Evolutionary conservation across 805 yeast species (phyloP).

Genomic region (Saturnispora zaruensis): DNA sequence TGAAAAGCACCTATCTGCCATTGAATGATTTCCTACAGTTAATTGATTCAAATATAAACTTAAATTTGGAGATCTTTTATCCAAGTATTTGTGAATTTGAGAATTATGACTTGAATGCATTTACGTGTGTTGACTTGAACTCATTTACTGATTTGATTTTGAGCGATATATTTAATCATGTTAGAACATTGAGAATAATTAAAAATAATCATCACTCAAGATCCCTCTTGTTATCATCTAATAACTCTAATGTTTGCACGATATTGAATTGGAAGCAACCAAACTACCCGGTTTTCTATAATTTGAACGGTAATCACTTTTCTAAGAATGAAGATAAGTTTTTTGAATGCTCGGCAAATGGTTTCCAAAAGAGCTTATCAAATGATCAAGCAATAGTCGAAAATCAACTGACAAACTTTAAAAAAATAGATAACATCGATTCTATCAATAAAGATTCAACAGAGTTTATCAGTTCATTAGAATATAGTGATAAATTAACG

Average conservation of each 20-base stretch:
- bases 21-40: constrained; percentile 48
- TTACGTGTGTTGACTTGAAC: constrained; percentile 40
- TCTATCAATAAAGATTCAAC: constrained; percentile 30
- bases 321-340: constrained; percentile 24
- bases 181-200: constrained; percentile 38
- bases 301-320: constrained; percentile 57
- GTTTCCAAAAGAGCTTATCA: constrained; percentile 20
- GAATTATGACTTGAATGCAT: constrained; percentile 22
- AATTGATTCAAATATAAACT: constrained; percentile 51
- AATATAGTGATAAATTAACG: constrained; percentile 37
- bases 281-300: constrained; percentile 87
- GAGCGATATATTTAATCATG: constrained; percentile 67
- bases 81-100: constrained; percentile 46
- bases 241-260: constrained; percentile 85
- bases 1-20: constrained; percentile 46
- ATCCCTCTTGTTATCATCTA: constrained; percentile 75
- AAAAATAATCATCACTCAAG: constrained; percentile 30
- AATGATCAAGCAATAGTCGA: background rate
- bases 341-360: constrained; percentile 35
- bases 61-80: constrained; percentile 67
- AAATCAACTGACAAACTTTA: constrained; percentile 10
- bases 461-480: constrained; percentile 26
- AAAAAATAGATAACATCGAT: constrained; percentile 30
- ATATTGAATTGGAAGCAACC: constrained; percentile 98
- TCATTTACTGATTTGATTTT: constrained; percentile 67